Evolutionary conservation across 495 filamentous ascomycete genomes (phyloP).

Genomic region (Hypoxylon fragiforme): DNA sequence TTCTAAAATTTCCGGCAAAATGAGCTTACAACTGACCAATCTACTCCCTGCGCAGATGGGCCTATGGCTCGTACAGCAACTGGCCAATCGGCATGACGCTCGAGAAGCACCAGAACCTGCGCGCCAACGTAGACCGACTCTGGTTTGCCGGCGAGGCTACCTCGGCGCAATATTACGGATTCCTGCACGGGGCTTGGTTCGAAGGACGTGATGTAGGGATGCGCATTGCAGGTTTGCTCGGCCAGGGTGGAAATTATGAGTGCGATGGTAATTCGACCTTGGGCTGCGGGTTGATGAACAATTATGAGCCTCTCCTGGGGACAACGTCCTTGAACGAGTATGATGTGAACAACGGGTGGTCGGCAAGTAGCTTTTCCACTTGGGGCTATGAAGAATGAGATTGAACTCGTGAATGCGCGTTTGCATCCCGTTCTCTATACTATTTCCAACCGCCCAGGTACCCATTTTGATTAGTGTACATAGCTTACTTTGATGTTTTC

Average conservation of each 20-base stretch:
- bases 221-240: constrained; percentile 53
- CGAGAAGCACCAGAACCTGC: constrained; percentile 72
- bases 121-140: constrained; percentile 65
- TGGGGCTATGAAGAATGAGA: constrained; percentile 32
- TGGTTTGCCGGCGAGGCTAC: constrained; percentile 77
- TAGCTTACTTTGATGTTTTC: neutral
- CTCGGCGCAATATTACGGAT: constrained; percentile 70
- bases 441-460: too few species aligned
- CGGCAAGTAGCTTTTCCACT: constrained; percentile 36
- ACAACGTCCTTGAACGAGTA: constrained; percentile 33
- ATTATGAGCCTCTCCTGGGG: constrained; percentile 35
- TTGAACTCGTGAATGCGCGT: too few species aligned
- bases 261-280: constrained; percentile 36
- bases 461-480: too few species aligned
- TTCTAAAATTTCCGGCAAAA: neutral
- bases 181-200: constrained; percentile 64
- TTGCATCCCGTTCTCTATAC: too few species aligned
- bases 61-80: constrained; percentile 72
- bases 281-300: constrained; percentile 28
- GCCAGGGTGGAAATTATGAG: constrained; percentile 15
- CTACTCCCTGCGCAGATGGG: constrained; percentile 54
- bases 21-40: neutral
- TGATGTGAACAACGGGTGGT: constrained; percentile 39
- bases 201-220: constrained; percentile 61
- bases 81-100: constrained; percentile 70